Evolutionary conservation across 768 basidiomycete species (phyloP), one percentile per base, ranked within the genome.

Genomic region (Pleurotus sapidus): DNA sequence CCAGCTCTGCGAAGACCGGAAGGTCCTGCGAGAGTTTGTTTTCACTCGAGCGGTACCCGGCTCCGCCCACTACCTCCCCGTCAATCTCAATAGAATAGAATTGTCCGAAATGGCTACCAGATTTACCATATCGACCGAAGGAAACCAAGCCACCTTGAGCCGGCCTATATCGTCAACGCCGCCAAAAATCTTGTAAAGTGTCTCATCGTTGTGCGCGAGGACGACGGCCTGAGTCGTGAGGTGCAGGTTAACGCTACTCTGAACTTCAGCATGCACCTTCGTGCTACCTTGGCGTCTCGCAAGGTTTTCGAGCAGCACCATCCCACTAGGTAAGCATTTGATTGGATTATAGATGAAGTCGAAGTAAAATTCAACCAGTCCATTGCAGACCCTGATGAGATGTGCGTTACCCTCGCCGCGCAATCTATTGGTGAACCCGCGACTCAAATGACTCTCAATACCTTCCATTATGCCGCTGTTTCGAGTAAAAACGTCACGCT

Each of bases 401-500:
- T 98, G 96, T 98, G 96, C 62, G 95, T 96, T 46, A 95, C 94
- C 0, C 83, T 98, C 23, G 90, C 96, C 40, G 96, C 96, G 0
- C 96, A 98, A 75, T 98, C 96, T 0, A 98, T 98, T 62, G 96
- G 96, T 71, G 96, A 98, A 77, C 96, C 96, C 0, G 96, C 96
- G 4, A 98, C 96, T 0, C 96, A 98, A 74, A 98, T 98, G 96
- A 98, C 96, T 5, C 73, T 98, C 57, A 98, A 98, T 72, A 98
- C 95, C 0, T 98, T 98, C 91, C 96, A 98, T 74, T 98, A 97
- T 70, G 96, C 96, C 59, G 96, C 96, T 87, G 96, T 98, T 30
- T 95, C 96, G n/a, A 93, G 91, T 67, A 98, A 98, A 76, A 97
- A 96, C 74, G 96, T 98, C 50, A 98, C 96, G 0, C 91, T 98